phyloP scores from a whole-genome alignment of 2,329 filamentous ascomycete genomes.

The Trichoderma arundinaceum region DNA sequence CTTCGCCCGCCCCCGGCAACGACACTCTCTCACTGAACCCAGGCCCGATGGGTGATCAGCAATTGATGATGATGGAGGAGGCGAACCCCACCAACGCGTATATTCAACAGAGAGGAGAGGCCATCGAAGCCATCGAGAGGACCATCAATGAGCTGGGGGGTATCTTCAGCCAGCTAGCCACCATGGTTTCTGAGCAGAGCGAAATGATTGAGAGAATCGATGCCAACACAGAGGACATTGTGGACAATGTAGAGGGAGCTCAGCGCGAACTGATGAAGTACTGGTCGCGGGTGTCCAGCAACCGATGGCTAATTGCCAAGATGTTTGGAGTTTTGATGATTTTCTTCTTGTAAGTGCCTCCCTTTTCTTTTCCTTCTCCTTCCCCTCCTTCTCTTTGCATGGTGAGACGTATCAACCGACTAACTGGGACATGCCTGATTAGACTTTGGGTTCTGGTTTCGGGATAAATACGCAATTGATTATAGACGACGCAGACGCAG shows the following conservation, averaged over 20 bases:
- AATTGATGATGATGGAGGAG: constrained; percentile 91
- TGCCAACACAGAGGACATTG: constrained; percentile 95
- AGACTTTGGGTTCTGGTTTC: constrained; percentile 51
- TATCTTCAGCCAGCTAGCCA: constrained; percentile 92
- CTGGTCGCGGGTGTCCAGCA: constrained; percentile 91
- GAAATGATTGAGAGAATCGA: constrained; percentile 98
- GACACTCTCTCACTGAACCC: constrained; percentile 84
- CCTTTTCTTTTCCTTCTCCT: neutral
- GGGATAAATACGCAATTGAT: constrained; percentile 38
- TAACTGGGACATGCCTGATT: constrained; percentile 30
- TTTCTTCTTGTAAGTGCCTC: constrained; percentile 69
- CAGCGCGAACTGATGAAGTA: constrained; percentile 96
- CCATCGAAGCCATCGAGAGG: constrained; percentile 94
- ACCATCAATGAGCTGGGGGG: constrained; percentile 89
- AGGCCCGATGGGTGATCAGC: constrained; percentile 70
- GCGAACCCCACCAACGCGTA: constrained; percentile 85
- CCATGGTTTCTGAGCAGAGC: constrained; percentile 96
- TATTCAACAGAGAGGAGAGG: constrained; percentile 90
- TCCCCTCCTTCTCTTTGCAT: neutral
- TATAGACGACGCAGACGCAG: constrained; percentile 18
- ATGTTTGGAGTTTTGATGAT: constrained; percentile 88
- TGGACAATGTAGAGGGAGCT: constrained; percentile 97
- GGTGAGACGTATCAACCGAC: neutral
- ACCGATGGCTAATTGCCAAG: constrained; percentile 91
- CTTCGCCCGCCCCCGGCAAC: constrained; percentile 68